Evolutionary conservation across 768 basidiomycete species (phyloP).

Genomic region (Auricularia auricula-judae): DNA sequence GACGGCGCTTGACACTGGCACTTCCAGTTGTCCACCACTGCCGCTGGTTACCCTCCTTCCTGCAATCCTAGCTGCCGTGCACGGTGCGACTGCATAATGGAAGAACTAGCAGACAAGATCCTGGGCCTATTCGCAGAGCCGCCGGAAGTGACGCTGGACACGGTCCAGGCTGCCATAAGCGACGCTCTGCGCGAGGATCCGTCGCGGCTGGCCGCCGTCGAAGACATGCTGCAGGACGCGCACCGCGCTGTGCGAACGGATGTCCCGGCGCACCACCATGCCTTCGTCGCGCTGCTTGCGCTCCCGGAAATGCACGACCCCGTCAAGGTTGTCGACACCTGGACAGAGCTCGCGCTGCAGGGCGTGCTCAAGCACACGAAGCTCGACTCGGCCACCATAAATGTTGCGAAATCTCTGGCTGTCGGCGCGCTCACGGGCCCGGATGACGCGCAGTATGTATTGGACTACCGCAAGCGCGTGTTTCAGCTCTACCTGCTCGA

Average conservation of each 20-base stretch:
- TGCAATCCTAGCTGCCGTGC: too few species aligned
- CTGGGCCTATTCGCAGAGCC: neutral
- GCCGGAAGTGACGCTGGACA: neutral
- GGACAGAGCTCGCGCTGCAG: neutral
- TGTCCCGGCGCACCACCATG: neutral
- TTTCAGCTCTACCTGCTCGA: conserved; percentile 71
- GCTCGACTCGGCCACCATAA: neutral
- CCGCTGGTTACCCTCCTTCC: too few species aligned
- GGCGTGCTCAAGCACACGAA: neutral
- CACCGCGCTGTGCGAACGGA: neutral
- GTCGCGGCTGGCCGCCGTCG: neutral
- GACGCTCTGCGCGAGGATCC: neutral
- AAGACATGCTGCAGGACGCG: neutral
- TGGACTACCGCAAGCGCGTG: conserved; percentile 55
- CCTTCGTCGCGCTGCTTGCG: neutral
- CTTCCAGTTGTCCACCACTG: too few species aligned
- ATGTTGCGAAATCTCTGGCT: neutral
- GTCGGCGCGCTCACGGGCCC: neutral
- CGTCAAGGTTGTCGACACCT: neutral
- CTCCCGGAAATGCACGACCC: neutral
- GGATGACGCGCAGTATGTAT: conserved; percentile 22
- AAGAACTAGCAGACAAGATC: neutral
- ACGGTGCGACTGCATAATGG: neutral
- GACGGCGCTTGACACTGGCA: too few species aligned
- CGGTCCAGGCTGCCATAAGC: neutral